Percentiles rank a stretch among this genome's conserved stretches.
Evolutionary conservation across 805 yeast genomes (phyloP).

Genomic region (Wickerhamiella musiphila): DNA sequence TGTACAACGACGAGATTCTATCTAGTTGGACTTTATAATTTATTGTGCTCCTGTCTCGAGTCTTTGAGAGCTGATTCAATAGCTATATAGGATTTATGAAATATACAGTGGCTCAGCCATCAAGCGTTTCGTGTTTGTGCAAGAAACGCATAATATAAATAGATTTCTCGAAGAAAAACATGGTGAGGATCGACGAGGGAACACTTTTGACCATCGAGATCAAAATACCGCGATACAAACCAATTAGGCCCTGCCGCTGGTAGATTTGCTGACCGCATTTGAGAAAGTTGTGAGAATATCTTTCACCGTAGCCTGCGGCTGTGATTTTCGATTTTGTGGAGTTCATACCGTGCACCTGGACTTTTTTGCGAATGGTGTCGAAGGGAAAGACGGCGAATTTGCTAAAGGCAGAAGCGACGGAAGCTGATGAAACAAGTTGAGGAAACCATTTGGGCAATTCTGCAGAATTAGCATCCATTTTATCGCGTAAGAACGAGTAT

Average conservation of each 20-base stretch:
- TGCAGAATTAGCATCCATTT: neutral
- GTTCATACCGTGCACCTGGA: conserved; percentile 39
- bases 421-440: conserved; percentile 32
- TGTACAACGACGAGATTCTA: conserved; percentile 8
- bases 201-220: conserved; percentile 63
- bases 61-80: neutral
- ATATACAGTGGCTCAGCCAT: neutral
- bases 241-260: conserved; percentile 39
- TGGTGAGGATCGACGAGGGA: conserved; percentile 46
- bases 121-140: neutral
- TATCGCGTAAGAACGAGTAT: conserved; percentile 12
- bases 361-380: conserved; percentile 62
- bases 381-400: conserved; percentile 70
- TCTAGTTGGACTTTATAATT: neutral
- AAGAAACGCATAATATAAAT: conserved; percentile 14
- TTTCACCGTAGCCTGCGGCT: conserved; percentile 10
- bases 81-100: neutral
- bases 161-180: conserved; percentile 42
- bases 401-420: conserved; percentile 58
- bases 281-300: conserved; percentile 14
- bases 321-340: conserved; percentile 3
- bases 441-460: conserved; percentile 7
- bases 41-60: neutral
- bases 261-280: conserved; percentile 26
- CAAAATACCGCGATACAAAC: conserved; percentile 58